Evolutionary conservation across 805 yeast species (phyloP).

Genomic region (Candida yuanshanica): DNA sequence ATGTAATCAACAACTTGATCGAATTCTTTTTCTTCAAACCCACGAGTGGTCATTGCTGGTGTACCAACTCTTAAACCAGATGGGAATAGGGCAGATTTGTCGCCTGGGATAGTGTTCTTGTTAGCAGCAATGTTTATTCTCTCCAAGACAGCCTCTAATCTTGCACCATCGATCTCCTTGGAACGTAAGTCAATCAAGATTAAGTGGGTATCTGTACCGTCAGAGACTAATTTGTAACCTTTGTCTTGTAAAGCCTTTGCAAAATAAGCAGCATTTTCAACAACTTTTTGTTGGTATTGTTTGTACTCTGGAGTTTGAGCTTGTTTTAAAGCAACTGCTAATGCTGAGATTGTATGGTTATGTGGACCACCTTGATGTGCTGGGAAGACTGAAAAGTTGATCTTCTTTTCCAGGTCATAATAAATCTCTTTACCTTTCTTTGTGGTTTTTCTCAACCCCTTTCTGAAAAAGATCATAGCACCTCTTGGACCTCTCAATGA

Average conservation of each 20-base stretch:
- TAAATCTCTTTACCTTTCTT: slow-evolving; percentile 89
- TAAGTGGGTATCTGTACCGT: slow-evolving; percentile 97
- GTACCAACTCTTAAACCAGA: slow-evolving; percentile 97
- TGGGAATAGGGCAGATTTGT: slow-evolving; percentile 92
- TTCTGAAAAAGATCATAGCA: slow-evolving; percentile 98
- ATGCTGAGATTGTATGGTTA: slow-evolving; percentile 96
- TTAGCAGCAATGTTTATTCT: slow-evolving; percentile 91
- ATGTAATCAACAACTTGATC: slow-evolving; percentile 72
- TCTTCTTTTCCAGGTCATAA: slow-evolving; percentile 90
- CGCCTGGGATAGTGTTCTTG: slow-evolving; percentile 98
- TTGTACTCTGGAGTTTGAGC: slow-evolving; percentile 86
- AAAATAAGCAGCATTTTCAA: slow-evolving; percentile 80
- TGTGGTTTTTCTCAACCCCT: slow-evolving; percentile 83
- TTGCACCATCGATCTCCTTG: slow-evolving; percentile 92
- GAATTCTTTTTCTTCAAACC: slow-evolving; percentile 85
- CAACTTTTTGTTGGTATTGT: slow-evolving; percentile 83
- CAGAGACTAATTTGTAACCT: slow-evolving; percentile 81
- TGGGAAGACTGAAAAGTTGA: slow-evolving; percentile 98
- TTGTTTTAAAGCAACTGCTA: slow-evolving; percentile 95
- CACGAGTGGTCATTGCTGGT: slow-evolving; percentile 98
- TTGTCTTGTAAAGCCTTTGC: slow-evolving; percentile 65
- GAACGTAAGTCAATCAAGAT: slow-evolving; percentile 84
- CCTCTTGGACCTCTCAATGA: slow-evolving; percentile 99
- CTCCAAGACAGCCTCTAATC: slow-evolving; percentile 93
- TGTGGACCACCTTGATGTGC: slow-evolving; percentile 99